These are phyloP conservation scores for Malassezia restricta DNA, from an alignment of 1,284 basidiomycete species.

Conservation along the genomic window DNA sequence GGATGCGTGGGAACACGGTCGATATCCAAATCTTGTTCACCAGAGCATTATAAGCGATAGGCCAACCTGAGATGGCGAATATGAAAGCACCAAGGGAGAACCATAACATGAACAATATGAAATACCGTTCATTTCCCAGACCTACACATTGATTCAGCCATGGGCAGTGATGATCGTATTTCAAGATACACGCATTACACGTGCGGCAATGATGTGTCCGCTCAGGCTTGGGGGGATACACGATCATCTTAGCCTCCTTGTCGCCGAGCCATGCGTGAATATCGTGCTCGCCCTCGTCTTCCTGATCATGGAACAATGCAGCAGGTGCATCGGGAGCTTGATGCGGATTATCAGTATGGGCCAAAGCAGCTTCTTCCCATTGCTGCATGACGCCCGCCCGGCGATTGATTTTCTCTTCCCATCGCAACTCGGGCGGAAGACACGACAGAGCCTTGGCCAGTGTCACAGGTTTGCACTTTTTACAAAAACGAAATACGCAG, in stretches of 20 bases:
- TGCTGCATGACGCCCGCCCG: not conserved
- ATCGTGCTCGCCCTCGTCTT: constrained; percentile 36
- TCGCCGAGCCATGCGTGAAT: constrained; percentile 33
- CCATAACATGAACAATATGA: constrained; percentile 75
- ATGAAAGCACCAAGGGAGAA: constrained; percentile 29
- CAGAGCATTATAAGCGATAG: constrained; percentile 11
- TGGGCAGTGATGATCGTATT: constrained; percentile 55
- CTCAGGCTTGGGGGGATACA: constrained; percentile 59
- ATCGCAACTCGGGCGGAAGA: constrained; percentile 38
- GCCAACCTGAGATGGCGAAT: constrained; percentile 21
- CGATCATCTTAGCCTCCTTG: constrained; percentile 24
- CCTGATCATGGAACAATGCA: constrained; percentile 17
- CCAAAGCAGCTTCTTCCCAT: not conserved
- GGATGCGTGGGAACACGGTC: constrained; percentile 57
- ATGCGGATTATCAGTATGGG: not conserved
- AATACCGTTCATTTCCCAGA: constrained; percentile 86
- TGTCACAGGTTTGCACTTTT: constrained; percentile 30
- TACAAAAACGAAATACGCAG: constrained; percentile 35
- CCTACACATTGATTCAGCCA: constrained; percentile 97
- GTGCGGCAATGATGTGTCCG: constrained; percentile 89
- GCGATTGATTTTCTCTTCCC: constrained; percentile 28
- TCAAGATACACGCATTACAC: constrained; percentile 79
- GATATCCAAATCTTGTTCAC: constrained; percentile 52
- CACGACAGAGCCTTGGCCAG: constrained; percentile 28
- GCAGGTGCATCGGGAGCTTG: not conserved